Base-by-base conservation (phyloP, 2,329 filamentous ascomycete genomes). In the Curvularia spicifera region DNA sequence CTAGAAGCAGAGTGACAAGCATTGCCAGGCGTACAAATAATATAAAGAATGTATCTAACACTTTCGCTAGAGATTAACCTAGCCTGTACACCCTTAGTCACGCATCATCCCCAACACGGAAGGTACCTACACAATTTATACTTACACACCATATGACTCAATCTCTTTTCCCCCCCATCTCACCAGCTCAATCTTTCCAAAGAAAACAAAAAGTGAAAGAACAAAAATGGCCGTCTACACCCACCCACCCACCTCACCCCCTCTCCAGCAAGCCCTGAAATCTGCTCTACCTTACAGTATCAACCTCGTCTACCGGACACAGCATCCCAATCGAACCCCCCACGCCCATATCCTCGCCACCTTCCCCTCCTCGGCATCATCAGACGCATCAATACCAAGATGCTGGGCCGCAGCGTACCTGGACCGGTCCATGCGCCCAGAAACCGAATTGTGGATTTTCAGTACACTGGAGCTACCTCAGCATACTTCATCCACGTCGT, bases 381-480 rank as follows among this genome's bases (percentile, higher is more conserved):
- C 33, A 39, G 33, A 49, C 1, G 9, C 29, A 31, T 24, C 49
- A 28, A 26, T 67, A 1, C 71, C 73, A 18, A 35, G 63, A 56
- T 78, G 76, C 68, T 87, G 89, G 68, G 81, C 83, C 0, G 84
- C 83, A 0, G 85, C 84, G 0, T 89, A 87, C 68, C 70, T 89
- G 5, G 88, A 91, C 71, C 79, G 87, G 20, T 83, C 83, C 4
- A 80, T 80, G 53, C 80, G 82, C 0, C 86, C 85, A 0, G 87
- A 89, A 69, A 90, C 89, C 0, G 84, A 90, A 60, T 77, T 86
- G 29, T 90, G 85, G 83, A 67, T 90, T 1, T 90, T 87, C 71
- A 75, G 71, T 3, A 56, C 53, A 8, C 73, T 68, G 20, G 71
- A 76, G 59, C 52, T 64, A 7, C 61, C 56, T 10, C 54, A 57